phyloP scores from a whole-genome alignment of 2,329 filamentous ascomycete species.

The Xylaria sp. region DNA sequence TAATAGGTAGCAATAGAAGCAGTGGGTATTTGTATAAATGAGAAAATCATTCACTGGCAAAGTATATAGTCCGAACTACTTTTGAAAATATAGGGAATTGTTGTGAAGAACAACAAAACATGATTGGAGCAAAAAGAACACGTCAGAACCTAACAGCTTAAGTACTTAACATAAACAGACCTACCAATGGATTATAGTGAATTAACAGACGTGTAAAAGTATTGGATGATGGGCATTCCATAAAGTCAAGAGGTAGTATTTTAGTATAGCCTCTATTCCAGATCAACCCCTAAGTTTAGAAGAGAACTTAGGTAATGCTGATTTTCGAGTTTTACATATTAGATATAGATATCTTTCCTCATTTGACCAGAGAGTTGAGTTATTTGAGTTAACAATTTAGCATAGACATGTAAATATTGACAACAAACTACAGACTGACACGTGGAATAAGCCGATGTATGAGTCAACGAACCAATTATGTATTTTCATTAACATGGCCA shows the following conservation, averaged over 20 bases:
- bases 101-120: not conserved
- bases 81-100: not conserved
- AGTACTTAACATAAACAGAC: too few species aligned
- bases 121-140: not conserved
- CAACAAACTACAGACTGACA: too few species aligned
- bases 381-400: not conserved
- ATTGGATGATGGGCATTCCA: not conserved
- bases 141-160: not conserved
- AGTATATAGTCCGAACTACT: not conserved
- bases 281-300: not conserved
- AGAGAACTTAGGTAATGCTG: not conserved
- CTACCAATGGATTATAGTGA: not conserved
- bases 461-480: not conserved
- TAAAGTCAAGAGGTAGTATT: not conserved
- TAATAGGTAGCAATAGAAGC: not conserved
- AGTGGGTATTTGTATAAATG: not conserved
- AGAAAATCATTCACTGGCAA: not conserved
- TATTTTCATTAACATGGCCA: not conserved
- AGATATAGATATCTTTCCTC: not conserved
- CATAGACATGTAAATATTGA: not conserved
- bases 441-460: not conserved
- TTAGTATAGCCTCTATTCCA: not conserved
- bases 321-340: not conserved
- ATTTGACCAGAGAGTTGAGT: not conserved
- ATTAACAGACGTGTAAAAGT: not conserved